phyloP scores from a whole-genome alignment of 108 stramenopile genomes.

The Seminavis robusta region DNA sequence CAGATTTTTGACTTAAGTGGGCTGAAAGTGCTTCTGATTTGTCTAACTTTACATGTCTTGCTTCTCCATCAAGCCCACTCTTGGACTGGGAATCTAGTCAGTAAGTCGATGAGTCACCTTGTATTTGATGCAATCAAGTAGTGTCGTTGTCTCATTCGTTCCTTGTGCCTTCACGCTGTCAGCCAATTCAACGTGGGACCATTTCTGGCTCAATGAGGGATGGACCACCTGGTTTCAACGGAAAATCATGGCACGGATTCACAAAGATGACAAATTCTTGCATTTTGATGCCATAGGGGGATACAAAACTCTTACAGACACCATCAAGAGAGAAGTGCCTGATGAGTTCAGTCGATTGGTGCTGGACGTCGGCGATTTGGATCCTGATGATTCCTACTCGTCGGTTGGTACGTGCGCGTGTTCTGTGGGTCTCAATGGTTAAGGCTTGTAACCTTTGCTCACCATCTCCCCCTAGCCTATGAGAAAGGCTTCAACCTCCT shows the following conservation, averaged over 20 bases:
- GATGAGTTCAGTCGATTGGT: conserved; percentile 74
- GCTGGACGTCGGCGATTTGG: conserved; percentile 76
- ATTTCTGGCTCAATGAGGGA: conserved; percentile 99
- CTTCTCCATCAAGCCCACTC: conserved; percentile 58
- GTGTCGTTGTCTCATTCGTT: not conserved
- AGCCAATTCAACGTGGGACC: conserved; percentile 26
- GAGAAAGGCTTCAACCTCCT: conserved; percentile 90
- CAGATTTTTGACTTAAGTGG: conserved; percentile 79
- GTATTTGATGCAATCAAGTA: not conserved
- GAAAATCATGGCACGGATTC: conserved; percentile 89
- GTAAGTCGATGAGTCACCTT: conserved; percentile 83
- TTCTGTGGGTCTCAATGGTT: no score
- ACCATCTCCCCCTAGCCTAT: no score
- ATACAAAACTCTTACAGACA: conserved; percentile 59
- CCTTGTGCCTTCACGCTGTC: conserved; percentile 25
- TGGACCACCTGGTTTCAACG: conserved; percentile 98
- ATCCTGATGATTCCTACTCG: conserved; percentile 97
- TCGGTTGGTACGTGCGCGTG: no score
- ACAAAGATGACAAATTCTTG: conserved; percentile 56
- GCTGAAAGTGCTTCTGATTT: conserved; percentile 43
- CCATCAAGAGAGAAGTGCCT: conserved; percentile 43
- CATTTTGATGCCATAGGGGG: conserved; percentile 88
- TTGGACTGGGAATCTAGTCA: conserved; percentile 98
- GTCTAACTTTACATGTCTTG: not conserved
- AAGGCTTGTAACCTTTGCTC: no score